phyloP scores from a whole-genome alignment of 106 monocot species.

The Amphibolis antarctica region DNA sequence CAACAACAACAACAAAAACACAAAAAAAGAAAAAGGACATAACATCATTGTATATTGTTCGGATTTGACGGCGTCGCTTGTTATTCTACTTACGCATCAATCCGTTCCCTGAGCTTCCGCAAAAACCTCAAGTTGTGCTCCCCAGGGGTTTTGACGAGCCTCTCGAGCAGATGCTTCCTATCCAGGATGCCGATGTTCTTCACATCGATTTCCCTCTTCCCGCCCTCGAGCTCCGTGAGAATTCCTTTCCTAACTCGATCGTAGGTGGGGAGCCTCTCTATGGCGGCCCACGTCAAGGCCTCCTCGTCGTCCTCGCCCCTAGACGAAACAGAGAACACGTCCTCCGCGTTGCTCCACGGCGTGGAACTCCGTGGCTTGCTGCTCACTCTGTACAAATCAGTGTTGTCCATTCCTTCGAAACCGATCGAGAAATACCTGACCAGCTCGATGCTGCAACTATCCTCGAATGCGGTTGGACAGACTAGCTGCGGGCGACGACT shows the following conservation, averaged over 20 bases:
- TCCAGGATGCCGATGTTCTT: constrained; percentile 7
- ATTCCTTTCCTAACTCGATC: constrained; percentile 21
- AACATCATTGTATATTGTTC: neutral
- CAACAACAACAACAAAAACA: neutral
- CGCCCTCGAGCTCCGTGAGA: neutral
- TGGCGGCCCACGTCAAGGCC: constrained; percentile 24
- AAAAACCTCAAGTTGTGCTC: constrained; percentile 22
- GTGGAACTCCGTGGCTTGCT: constrained; percentile 16
- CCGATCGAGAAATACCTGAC: too few species aligned
- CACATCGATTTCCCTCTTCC: constrained; percentile 9
- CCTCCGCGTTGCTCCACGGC: constrained; percentile 10
- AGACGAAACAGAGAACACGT: constrained; percentile 12
- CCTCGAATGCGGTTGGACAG: too few species aligned
- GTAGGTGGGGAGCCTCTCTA: constrained; percentile 27
- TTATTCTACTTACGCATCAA: constrained; percentile 13
- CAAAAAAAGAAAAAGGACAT: neutral
- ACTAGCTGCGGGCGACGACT: too few species aligned
- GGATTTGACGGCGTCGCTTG: neutral
- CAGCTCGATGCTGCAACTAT: too few species aligned
- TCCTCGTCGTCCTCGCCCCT: constrained; percentile 26
- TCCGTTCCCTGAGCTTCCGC: constrained; percentile 18
- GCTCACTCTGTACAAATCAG: constrained; percentile 10
- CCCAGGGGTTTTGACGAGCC: constrained; percentile 10
- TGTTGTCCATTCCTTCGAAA: constrained; percentile 1
- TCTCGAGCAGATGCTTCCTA: constrained; percentile 10